Evolutionary conservation across 768 basidiomycete genomes (phyloP).

Genomic region (Rhodotorula toruloides): DNA sequence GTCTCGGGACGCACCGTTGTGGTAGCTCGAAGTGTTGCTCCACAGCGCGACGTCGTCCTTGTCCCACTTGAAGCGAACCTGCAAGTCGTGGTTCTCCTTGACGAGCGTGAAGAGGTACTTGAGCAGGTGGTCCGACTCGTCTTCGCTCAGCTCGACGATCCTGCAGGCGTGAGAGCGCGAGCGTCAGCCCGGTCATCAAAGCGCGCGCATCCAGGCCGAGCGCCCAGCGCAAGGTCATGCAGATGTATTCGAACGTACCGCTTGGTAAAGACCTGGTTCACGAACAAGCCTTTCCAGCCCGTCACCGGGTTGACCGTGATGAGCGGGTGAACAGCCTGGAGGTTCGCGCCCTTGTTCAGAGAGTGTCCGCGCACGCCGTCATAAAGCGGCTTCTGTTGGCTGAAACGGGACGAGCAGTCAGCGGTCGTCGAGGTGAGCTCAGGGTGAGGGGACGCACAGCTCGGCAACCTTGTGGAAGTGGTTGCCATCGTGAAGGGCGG

Average conservation of each 20-base stretch:
- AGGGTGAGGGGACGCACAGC: constrained; percentile 35
- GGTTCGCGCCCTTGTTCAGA: neutral
- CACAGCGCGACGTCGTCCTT: constrained; percentile 46
- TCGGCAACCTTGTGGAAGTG: constrained; percentile 46
- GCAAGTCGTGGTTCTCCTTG: constrained; percentile 45
- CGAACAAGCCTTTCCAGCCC: constrained; percentile 23
- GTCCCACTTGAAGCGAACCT: constrained; percentile 48
- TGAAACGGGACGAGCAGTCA: no score
- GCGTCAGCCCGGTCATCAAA: no score
- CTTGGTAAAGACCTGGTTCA: constrained; percentile 4
- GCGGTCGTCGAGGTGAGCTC: no score
- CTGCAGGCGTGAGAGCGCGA: constrained; percentile 32
- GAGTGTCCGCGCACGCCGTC: neutral
- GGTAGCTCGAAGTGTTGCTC: constrained; percentile 47
- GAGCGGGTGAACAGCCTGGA: constrained; percentile 46
- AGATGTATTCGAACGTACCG: no score
- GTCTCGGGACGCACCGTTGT: constrained; percentile 23
- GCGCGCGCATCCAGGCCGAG: no score
- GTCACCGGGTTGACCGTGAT: constrained; percentile 39
- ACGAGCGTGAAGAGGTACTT: constrained; percentile 45
- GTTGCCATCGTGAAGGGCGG: constrained; percentile 53
- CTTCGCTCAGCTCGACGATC: constrained; percentile 29
- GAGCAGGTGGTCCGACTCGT: constrained; percentile 46
- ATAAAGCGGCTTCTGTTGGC: no score
- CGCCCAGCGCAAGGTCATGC: no score